Conservation (phyloP, 768 basidiomycete species). For the Tulasnella sp. region DNA sequence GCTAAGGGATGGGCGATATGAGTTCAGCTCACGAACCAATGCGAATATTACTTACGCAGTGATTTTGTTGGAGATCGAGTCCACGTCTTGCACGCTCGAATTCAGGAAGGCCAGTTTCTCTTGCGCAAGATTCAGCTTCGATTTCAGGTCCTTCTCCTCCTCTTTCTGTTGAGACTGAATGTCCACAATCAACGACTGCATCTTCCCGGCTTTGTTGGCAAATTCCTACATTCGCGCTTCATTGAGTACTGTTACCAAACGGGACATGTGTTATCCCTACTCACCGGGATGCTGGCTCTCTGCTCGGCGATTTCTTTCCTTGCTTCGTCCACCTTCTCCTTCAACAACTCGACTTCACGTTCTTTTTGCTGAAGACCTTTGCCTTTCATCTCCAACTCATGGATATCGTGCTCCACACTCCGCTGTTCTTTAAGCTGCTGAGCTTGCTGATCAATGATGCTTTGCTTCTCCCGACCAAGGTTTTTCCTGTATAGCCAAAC, state of each 20-base stretch:
- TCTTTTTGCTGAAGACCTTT: conserved; percentile 14
- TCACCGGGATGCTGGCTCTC: conserved; percentile 4
- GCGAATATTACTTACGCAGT: conserved; percentile 45
- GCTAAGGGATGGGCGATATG: conserved; percentile 29
- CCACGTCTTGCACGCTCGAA: conserved; percentile 11
- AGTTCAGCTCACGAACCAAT: background rate
- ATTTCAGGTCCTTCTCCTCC: conserved; percentile 36
- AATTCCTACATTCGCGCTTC: conserved; percentile 51
- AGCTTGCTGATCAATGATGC: conserved; percentile 47
- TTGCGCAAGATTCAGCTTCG: conserved; percentile 11
- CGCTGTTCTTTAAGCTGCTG: conserved; percentile 41
- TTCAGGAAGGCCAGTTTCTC: conserved; percentile 8
- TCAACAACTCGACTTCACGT: conserved; percentile 43
- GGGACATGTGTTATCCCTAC: background rate
- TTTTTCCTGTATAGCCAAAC: conserved; percentile 35
- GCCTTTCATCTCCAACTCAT: conserved; percentile 49
- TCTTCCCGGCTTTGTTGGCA: conserved; percentile 45
- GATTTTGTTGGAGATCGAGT: conserved; percentile 39
- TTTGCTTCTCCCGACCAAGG: conserved; percentile 49
- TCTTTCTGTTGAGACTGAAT: conserved; percentile 45
- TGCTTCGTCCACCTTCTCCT: conserved; percentile 45
- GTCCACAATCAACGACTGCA: conserved; percentile 49
- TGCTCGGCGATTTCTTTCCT: conserved; percentile 38
- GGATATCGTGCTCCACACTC: conserved; percentile 45
- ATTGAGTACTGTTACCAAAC: no score